Conservation (phyloP, 2,329 filamentous ascomycete species). For the Ilyonectria destructans region DNA sequence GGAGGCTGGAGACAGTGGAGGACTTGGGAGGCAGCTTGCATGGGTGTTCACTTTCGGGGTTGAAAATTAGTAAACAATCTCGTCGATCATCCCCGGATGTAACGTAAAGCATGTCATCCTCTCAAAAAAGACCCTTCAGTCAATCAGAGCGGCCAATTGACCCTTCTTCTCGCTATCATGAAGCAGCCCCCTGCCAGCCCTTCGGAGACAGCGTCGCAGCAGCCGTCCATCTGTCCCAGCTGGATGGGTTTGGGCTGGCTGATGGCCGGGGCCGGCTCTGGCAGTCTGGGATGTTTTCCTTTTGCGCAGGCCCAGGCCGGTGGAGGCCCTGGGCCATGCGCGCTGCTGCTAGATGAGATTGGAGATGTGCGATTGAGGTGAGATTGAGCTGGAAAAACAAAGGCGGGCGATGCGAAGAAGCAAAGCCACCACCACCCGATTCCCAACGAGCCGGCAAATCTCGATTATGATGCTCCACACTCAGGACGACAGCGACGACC, state of each 20-base stretch:
- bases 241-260: constrained; percentile 28
- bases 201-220: constrained; percentile 23
- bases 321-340: constrained; percentile 16
- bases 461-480: constrained; percentile 26
- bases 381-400: constrained; percentile 24
- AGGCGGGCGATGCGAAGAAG: constrained; percentile 1
- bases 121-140: neutral
- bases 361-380: constrained; percentile 10
- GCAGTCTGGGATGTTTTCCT: neutral
- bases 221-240: constrained; percentile 17
- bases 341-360: constrained; percentile 7
- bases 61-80: constrained; percentile 10
- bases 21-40: constrained; percentile 4
- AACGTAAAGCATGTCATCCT: neutral
- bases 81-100: constrained; percentile 9
- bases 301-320: constrained; percentile 5
- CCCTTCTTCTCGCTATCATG: neutral
- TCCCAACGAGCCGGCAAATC: constrained; percentile 23
- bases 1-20: neutral
- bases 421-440: constrained; percentile 2
- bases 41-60: neutral
- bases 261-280: constrained; percentile 6
- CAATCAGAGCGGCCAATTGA: constrained; percentile 19
- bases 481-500: constrained; percentile 20
- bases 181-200: constrained; percentile 7